A percentile compares a stretch with the other conserved stretches of the same genome.
Conservation (phyloP, 495 filamentous ascomycete genomes). For the Tuber borchii region DNA sequence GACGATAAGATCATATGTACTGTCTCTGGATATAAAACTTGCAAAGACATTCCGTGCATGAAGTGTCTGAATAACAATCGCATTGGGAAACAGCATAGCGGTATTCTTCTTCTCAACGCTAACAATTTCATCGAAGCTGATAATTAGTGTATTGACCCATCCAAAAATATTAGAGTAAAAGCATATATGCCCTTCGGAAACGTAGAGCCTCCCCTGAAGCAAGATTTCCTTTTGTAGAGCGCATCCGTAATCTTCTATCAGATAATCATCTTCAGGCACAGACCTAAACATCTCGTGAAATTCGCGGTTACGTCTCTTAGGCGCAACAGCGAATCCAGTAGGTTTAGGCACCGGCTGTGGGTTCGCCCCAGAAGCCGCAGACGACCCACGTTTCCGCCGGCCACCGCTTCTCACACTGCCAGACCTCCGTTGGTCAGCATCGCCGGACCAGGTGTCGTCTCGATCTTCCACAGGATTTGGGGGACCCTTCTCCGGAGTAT, state of each 20-base stretch:
- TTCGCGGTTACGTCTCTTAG: conserved; percentile 89
- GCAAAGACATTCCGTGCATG: conserved; percentile 94
- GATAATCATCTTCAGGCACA: conserved; percentile 93
- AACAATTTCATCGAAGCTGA: conserved; percentile 96
- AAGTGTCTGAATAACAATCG: conserved; percentile 89
- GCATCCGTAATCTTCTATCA: conserved; percentile 98
- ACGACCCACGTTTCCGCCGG: conserved; percentile 74
- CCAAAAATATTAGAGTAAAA: conserved; percentile 98
- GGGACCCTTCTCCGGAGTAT: conserved; percentile 15
- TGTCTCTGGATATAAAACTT: conserved; percentile 87
- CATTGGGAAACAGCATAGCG: conserved; percentile 93
- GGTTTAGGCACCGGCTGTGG: conserved; percentile 55
- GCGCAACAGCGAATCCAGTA: conserved; percentile 93
- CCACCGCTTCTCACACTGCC: conserved; percentile 68
- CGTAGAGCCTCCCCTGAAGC: conserved; percentile 85
- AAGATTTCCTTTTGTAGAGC: conserved; percentile 94
- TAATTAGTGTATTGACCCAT: conserved; percentile 93
- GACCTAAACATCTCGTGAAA: conserved; percentile 92
- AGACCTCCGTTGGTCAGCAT: conserved; percentile 55
- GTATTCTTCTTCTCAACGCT: conserved; percentile 95
- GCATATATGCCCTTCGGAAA: conserved; percentile 95
- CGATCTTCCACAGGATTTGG: conserved; percentile 51
- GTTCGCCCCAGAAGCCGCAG: conserved; percentile 67
- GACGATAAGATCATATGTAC: conserved; percentile 93
- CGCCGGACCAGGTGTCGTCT: conserved; percentile 48